Percentiles rank a stretch among this genome's conserved stretches.
These are phyloP conservation scores for Gigaspora rosea DNA, from an alignment of 192 early-diverging fungal species.

Conservation along the genomic window DNA sequence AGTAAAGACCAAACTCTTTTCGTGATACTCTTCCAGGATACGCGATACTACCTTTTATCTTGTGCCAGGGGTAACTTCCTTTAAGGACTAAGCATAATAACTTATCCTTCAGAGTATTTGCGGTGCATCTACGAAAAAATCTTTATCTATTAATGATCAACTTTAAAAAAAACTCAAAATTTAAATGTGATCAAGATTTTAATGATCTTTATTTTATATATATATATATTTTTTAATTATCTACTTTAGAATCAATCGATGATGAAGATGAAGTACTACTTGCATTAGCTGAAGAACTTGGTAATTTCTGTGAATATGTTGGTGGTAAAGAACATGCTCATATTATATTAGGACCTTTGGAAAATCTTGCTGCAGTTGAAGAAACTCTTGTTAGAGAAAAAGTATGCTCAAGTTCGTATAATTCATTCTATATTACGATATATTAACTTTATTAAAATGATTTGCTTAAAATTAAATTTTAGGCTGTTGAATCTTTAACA, in stretches of 20 bases:
- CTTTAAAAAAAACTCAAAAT: no score
- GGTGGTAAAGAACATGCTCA: constrained; percentile 88
- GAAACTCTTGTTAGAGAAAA: constrained; percentile 98
- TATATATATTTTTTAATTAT: constrained; percentile 1
- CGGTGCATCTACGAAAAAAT: no score
- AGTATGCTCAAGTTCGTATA: constrained; percentile 49
- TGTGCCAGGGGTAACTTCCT: no score
- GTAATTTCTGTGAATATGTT: constrained; percentile 88
- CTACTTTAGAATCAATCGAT: constrained; percentile 88
- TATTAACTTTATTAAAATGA: background rate
- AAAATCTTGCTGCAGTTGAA: constrained; percentile 96
- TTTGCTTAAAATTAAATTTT: constrained; percentile 13
- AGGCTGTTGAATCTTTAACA: constrained; percentile 95
- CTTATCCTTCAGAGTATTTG: no score
- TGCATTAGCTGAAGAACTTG: constrained; percentile 92
- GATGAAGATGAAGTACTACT: constrained; percentile 98
- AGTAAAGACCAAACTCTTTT: background rate
- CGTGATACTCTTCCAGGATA: no score
- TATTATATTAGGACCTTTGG: constrained; percentile 86
- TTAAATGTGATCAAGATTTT: no score
- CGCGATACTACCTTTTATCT: no score
- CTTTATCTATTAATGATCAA: no score
- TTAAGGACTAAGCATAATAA: no score
- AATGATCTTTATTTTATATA: no score
- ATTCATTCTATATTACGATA: background rate